phyloP scores from a whole-genome alignment of 345 rosid genomes.

The Populus deltoides region DNA sequence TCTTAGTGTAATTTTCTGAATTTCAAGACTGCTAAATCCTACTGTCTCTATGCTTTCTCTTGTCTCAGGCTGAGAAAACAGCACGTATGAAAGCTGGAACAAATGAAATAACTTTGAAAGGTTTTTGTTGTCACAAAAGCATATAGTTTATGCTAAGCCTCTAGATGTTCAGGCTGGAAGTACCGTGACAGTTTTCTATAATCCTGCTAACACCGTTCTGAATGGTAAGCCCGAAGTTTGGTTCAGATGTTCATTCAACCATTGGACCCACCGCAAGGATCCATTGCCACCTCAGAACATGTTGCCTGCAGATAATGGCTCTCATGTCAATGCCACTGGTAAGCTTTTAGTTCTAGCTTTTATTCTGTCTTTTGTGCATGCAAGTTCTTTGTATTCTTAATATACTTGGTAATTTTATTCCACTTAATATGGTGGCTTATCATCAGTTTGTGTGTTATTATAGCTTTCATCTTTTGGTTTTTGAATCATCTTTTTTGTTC shows the following conservation, averaged over 20 bases:
- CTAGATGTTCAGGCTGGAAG: slow-evolving; percentile 79
- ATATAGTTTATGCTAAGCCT: slow-evolving; percentile 83
- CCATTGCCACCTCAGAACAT: slow-evolving; percentile 79
- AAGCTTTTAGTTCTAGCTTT: slow-evolving; percentile 19
- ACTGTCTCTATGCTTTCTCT: slow-evolving; percentile 18
- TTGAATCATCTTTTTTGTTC: background rate
- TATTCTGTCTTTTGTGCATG: background rate
- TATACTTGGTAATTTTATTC: background rate
- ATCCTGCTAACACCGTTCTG: slow-evolving; percentile 78
- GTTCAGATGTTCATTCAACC: slow-evolving; percentile 92
- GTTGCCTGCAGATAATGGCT: slow-evolving; percentile 53
- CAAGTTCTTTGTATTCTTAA: background rate
- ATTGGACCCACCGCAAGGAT: slow-evolving; percentile 82
- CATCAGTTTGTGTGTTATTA: background rate
- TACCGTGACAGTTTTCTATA: slow-evolving; percentile 59
- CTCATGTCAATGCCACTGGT: slow-evolving; percentile 67
- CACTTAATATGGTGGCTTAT: background rate
- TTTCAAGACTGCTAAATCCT: background rate
- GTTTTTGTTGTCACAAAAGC: slow-evolving; percentile 79
- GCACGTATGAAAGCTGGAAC: slow-evolving; percentile 70
- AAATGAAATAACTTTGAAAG: slow-evolving; percentile 65
- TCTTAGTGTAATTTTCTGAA: background rate
- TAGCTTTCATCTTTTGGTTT: background rate
- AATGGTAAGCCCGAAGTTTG: slow-evolving; percentile 82
- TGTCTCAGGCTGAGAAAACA: slow-evolving; percentile 56